Percentiles rank a stretch among this genome's conserved stretches.
These are phyloP conservation scores for Suillus plorans DNA, from an alignment of 768 basidiomycete species.

Conservation along the genomic window DNA sequence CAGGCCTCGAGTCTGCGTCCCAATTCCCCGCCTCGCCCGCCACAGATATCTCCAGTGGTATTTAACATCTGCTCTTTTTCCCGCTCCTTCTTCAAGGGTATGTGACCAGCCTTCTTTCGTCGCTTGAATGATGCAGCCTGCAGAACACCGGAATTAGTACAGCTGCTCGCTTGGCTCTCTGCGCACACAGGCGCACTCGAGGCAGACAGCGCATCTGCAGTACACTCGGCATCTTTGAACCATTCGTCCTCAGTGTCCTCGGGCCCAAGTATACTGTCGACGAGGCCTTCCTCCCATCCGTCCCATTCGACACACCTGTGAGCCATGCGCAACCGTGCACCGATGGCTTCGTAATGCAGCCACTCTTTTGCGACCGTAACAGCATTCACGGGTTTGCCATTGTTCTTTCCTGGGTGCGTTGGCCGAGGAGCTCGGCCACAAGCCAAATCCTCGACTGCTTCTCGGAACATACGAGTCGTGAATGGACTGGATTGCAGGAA, in stretches of 20 bases:
- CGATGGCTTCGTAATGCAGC: constrained; percentile 69
- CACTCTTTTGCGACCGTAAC: constrained; percentile 60
- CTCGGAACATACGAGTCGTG: constrained; percentile 68
- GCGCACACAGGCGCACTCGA: neutral
- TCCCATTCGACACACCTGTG: constrained; percentile 88
- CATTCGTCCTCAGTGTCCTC: constrained; percentile 73
- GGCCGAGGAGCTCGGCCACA: constrained; percentile 17
- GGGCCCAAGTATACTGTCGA: constrained; percentile 71
- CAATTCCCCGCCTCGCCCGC: constrained; percentile 76
- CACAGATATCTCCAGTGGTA: constrained; percentile 73
- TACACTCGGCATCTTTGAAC: constrained; percentile 47
- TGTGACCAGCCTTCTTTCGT: constrained; percentile 41
- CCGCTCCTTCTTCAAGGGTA: constrained; percentile 58
- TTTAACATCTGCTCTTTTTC: constrained; percentile 71
- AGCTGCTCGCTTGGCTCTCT: constrained; percentile 5
- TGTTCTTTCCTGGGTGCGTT: constrained; percentile 19
- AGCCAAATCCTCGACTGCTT: constrained; percentile 53
- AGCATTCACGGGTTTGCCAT: constrained; percentile 28
- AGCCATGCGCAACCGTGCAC: constrained; percentile 67
- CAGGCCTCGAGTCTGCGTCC: constrained; percentile 75
- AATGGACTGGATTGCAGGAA: constrained; percentile 80
- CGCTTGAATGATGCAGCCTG: constrained; percentile 27
- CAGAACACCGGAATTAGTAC: constrained; percentile 18
- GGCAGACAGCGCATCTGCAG: constrained; percentile 8
- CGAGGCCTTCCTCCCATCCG: constrained; percentile 87